Evolutionary conservation across 2,329 filamentous ascomycete genomes (phyloP), one percentile per base, ranked within the genome.

Genomic region (Lasiodiplodia citricola): DNA sequence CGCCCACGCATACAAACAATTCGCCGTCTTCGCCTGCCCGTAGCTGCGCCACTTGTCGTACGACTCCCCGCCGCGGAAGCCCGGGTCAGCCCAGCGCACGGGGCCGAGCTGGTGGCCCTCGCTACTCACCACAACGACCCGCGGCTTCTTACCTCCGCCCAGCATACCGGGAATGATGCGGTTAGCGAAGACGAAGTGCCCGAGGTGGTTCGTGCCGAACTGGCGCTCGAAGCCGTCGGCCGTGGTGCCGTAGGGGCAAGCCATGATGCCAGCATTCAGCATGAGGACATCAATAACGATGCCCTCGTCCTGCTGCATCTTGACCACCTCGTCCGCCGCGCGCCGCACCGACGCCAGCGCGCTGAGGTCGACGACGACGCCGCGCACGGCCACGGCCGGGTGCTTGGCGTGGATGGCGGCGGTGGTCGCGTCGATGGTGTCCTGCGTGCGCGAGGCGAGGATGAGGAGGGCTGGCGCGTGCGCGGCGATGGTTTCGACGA

Each of bases 191-290:
- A 85, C 70, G 13, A 80, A 81, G 68, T 82, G 82, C 3, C 80
- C 83, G 62, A 85, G 69, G 71, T 84, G 80, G 68, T 85, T 85
- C 1, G 79, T 82, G 31, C 79, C 83, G 69, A 84, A 81, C 57
- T 84, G 81, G 14, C 78, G 73, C 71, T 85, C 83, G 71, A 82
- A 81, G 35, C 81, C 82, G 51, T 84, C 81, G 28, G 74, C 70
- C 1, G 80, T 82, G 2, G 72, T 66, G 14, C 67, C 63, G 28
- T 55, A 73, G 1, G 70, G 76, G 38, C 80, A 74, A n/a, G 80
- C 80, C 74, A 76, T 76, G 25, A 76, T 73, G 16, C 72, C 74
- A 2, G 81, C 78, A 25, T 83, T 83, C 70, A 80, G 77, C 31
- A 83, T 75, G 1, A 84, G 71, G n/a, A 84, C 76, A 70, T 85